These are phyloP conservation scores for Trichoderma sp. DNA, from an alignment of 2,329 filamentous ascomycete species.

Conservation along the genomic window DNA sequence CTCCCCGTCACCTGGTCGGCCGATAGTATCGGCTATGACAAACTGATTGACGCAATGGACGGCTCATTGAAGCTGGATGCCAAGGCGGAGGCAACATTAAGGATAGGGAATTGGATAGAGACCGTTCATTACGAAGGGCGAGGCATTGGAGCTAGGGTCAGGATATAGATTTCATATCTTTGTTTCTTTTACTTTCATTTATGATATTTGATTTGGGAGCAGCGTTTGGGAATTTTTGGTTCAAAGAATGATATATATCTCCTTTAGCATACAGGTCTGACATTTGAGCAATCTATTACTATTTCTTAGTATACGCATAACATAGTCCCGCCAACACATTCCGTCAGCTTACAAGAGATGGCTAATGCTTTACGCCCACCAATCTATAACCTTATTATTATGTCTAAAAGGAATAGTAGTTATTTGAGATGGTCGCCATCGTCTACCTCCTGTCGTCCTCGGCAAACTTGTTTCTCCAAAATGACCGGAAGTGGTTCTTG, in stretches of 20 bases:
- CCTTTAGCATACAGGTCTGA: background rate
- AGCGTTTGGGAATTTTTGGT: background rate
- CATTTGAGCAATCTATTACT: background rate
- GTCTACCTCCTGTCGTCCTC: constrained; percentile 47
- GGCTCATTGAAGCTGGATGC: constrained; percentile 79
- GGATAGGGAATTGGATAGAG: constrained; percentile 74
- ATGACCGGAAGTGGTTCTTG: constrained; percentile 62
- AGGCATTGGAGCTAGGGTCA: constrained; percentile 66
- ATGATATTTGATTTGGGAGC: background rate
- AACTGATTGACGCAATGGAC: constrained; percentile 76
- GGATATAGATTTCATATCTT: constrained; percentile 28
- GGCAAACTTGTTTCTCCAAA: constrained; percentile 57
- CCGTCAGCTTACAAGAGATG: background rate
- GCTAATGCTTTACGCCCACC: background rate
- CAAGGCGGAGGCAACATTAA: constrained; percentile 71
- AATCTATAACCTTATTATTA: background rate
- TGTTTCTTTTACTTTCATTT: background rate
- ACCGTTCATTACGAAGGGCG: constrained; percentile 68
- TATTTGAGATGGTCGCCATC: background rate
- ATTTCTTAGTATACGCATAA: background rate
- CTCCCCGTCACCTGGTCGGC: constrained; percentile 82
- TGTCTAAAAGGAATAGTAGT: background rate
- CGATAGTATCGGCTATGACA: constrained; percentile 78
- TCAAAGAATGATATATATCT: background rate
- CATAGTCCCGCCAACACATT: background rate